phyloP scores from a whole-genome alignment of 2,329 filamentous ascomycete species.

The Teratosphaeria destructans region DNA sequence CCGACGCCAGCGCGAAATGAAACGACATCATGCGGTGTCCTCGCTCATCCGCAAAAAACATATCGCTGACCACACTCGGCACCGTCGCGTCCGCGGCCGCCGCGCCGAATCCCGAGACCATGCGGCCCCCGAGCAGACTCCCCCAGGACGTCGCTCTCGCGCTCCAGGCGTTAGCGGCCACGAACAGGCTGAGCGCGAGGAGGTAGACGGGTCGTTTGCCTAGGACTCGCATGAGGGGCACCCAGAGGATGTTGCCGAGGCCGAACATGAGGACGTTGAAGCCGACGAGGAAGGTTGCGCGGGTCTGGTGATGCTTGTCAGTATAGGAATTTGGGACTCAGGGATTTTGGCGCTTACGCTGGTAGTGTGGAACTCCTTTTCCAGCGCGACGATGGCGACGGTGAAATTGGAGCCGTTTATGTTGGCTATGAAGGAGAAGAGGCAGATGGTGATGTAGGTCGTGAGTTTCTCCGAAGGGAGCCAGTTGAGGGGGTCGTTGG shows the following conservation, averaged over 20 bases:
- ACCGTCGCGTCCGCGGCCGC: constrained; percentile 29
- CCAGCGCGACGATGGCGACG: constrained; percentile 25
- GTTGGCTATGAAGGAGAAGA: constrained; percentile 31
- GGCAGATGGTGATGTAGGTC: constrained; percentile 28
- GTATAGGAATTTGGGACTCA: not conserved
- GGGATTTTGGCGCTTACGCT: not conserved
- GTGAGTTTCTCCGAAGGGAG: constrained; percentile 5
- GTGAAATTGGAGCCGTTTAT: constrained; percentile 31
- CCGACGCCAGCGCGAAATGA: constrained; percentile 26
- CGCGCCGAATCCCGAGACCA: constrained; percentile 19
- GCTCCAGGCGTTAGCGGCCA: constrained; percentile 28
- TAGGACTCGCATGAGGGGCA: constrained; percentile 21
- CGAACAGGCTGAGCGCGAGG: constrained; percentile 23
- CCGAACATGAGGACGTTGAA: constrained; percentile 24
- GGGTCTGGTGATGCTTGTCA: constrained; percentile 1
- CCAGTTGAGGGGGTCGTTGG: constrained; percentile 17
- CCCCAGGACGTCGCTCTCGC: constrained; percentile 16
- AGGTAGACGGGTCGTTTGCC: constrained; percentile 32
- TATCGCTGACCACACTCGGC: constrained; percentile 27
- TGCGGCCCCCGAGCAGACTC: constrained; percentile 16
- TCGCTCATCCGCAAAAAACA: constrained; percentile 26
- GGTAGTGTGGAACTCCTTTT: constrained; percentile 21
- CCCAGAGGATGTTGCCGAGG: constrained; percentile 23
- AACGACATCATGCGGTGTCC: constrained; percentile 31
- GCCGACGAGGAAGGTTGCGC: constrained; percentile 16